Percentiles rank a stretch among this genome's conserved stretches.
These are phyloP conservation scores for Globisporangium takayamanum DNA, from an alignment of 352 stramenopile genomes.

Conservation along the genomic window DNA sequence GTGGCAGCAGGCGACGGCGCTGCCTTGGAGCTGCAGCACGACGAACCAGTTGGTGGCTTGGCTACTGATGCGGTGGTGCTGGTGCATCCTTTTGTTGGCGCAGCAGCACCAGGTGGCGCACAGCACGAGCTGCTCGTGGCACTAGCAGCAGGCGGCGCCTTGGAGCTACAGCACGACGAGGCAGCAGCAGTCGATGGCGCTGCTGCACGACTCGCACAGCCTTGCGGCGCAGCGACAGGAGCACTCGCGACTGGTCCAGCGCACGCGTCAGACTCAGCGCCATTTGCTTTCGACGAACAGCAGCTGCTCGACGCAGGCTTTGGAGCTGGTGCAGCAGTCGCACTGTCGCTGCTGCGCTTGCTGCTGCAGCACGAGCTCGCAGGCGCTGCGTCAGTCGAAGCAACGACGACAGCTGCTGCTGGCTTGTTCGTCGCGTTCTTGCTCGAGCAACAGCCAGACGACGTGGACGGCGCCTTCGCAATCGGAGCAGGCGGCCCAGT, in stretches of 20 bases:
- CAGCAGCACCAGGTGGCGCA: not conserved
- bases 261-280: not conserved
- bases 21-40: too few species aligned
- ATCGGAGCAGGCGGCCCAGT: not conserved
- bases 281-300: slow-evolving; percentile 16
- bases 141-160: not conserved
- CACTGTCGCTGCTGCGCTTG: not conserved
- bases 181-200: not conserved
- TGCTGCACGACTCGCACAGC: not conserved
- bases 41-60: too few species aligned
- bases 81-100: not conserved
- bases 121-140: too few species aligned
- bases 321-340: too few species aligned
- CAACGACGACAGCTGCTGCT: not conserved
- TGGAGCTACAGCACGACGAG: slow-evolving; percentile 1
- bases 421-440: not conserved
- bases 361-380: slow-evolving; percentile 6
- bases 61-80: too few species aligned
- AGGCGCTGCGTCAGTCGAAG: not conserved
- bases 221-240: too few species aligned
- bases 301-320: not conserved
- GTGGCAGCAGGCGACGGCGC: not conserved
- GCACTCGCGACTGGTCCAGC: too few species aligned
- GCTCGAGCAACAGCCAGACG: slow-evolving; percentile 4
- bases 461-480: not conserved